phyloP scores from a whole-genome alignment of 164 flowering plant species.

The Protea cynaroides region DNA sequence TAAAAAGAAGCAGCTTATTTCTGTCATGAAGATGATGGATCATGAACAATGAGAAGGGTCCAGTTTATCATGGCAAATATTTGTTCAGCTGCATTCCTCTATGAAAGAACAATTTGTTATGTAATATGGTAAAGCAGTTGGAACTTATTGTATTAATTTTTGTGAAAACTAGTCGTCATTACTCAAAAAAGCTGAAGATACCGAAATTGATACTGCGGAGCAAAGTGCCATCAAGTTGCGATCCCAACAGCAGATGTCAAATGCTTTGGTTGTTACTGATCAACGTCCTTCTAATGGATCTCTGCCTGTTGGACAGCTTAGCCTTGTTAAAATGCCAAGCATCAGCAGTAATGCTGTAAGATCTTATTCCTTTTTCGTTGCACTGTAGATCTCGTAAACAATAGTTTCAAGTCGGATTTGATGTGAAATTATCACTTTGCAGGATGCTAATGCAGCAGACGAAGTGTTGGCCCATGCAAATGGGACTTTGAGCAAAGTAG shows the following conservation, averaged over 20 bases:
- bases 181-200: constrained; percentile 86
- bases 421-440: constrained; percentile 13
- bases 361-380: neutral
- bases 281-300: constrained; percentile 66
- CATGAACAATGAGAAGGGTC: neutral
- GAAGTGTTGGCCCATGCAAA: constrained; percentile 44
- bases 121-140: neutral
- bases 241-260: constrained; percentile 82
- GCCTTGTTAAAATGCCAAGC: constrained; percentile 73
- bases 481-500: constrained; percentile 58
- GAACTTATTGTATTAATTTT: constrained; percentile 12
- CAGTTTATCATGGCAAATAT: neutral
- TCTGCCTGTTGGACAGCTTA: constrained; percentile 48
- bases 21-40: neutral
- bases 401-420: neutral
- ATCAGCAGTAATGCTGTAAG: constrained; percentile 48
- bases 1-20: neutral
- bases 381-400: neutral
- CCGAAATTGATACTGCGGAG: constrained; percentile 91
- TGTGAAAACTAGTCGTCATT: constrained; percentile 60
- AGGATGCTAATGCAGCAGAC: constrained; percentile 50
- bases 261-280: constrained; percentile 81
- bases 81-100: neutral
- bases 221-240: constrained; percentile 95
- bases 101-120: neutral